These are phyloP conservation scores for Phylloporus sp. DNA, from an alignment of 768 basidiomycete species.

Conservation along the genomic window DNA sequence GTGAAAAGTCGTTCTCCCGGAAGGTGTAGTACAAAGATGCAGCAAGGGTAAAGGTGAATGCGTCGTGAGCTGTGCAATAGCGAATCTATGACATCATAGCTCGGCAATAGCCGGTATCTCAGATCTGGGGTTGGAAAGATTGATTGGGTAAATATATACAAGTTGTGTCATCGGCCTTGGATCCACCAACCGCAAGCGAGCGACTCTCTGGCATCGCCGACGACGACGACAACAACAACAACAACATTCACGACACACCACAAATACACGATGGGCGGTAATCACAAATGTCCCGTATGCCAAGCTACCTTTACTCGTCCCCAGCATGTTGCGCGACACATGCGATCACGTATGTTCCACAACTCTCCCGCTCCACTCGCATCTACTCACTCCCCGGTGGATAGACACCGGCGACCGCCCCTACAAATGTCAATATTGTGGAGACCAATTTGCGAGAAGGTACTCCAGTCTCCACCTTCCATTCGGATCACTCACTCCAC, in stretches of 20 bases:
- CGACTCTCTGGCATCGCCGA: slow-evolving; percentile 17
- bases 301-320: slow-evolving; percentile 85
- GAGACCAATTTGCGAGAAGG: slow-evolving; percentile 89
- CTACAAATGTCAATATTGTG: slow-evolving; percentile 84
- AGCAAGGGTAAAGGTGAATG: neutral
- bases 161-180: slow-evolving; percentile 33
- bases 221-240: slow-evolving; percentile 10
- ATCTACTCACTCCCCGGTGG: neutral
- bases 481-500: slow-evolving; percentile 5
- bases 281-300: slow-evolving; percentile 86
- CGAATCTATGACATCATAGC: slow-evolving; percentile 29
- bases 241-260: neutral
- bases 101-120: slow-evolving; percentile 29
- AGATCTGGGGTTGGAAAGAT: slow-evolving; percentile 31
- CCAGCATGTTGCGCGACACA: slow-evolving; percentile 86
- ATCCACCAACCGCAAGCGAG: slow-evolving; percentile 24
- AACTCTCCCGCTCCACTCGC: slow-evolving; percentile 20
- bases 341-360: slow-evolving; percentile 81
- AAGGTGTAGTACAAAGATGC: neutral
- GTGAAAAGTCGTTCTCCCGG: too few species aligned
- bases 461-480: slow-evolving; percentile 24
- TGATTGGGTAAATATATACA: slow-evolving; percentile 36
- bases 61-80: slow-evolving; percentile 6
- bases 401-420: slow-evolving; percentile 86
- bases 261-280: slow-evolving; percentile 58